Base-by-base conservation (phyloP, 148 eudicot species). In the Beta vulgaris region DNA sequence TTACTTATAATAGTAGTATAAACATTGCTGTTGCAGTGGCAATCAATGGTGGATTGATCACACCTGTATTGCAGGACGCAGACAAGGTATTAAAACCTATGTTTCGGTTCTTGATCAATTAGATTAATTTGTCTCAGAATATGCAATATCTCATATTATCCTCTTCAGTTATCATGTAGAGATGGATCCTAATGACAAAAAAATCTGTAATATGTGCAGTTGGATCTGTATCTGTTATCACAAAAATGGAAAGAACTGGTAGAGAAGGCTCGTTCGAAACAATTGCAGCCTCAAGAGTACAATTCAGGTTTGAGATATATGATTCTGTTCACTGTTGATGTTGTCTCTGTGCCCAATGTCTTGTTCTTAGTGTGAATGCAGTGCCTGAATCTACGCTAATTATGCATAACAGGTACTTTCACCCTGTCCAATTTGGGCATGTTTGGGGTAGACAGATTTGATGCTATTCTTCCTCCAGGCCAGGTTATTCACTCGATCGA, bases 381-480 rank as follows among this genome's bases (percentile, higher is more conserved):
- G 42, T 48, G 23, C n/a, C 42, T 71, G 54, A 58, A 71, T 16
- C 14, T 76, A 0, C 66, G 53, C 61, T 77, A 46, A 54, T 68
- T 65, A 19, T 82, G 62, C 61, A 25, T 69, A 10, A 21, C 76
- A 95, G 98, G 98, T 73, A 93, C 98, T 49, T 93, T 93, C 76
- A 93, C 98, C 31, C 82, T 91, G 76, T 93, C 98, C 81, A 93
- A 93, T 73, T 79, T 93, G 78, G 98, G 98, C 78, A 93, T 93
- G 98, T 93, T 93, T 84, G 97, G 98, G 87, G 98, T 93, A 72
- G 98, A 93, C 65, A 86, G 97, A 70, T 93, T 93, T 64, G 98
- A 93, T 76, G 98, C 98, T 76, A 91, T 93, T 70, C 94, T 93
- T 79, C 98, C 98, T 78, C 98, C 98, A n/a, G 98, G 98, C 78